These are phyloP conservation scores for Penicillium occitanis DNA, from an alignment of 2,329 filamentous ascomycete species.

Conservation along the genomic window DNA sequence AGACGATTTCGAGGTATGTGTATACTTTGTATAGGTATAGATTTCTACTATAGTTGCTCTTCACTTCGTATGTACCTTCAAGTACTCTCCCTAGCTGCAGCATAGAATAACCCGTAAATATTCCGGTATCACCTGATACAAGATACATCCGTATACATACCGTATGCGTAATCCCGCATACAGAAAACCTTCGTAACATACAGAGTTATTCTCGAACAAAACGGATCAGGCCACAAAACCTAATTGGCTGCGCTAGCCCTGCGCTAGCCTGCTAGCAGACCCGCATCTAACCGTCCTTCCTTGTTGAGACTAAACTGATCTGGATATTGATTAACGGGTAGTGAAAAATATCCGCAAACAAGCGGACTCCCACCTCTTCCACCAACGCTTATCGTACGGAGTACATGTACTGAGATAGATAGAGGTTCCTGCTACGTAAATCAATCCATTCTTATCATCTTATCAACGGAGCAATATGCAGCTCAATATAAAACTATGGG, in stretches of 20 bases:
- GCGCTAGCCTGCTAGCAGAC: not conserved
- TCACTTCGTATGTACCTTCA: not conserved
- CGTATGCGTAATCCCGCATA: not conserved
- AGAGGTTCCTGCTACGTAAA: conserved; percentile 5
- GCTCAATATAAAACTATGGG: conserved; percentile 1
- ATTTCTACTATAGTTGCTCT: not conserved
- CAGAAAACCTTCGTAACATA: not conserved
- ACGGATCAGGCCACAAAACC: not conserved
- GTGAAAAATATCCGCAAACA: conserved; percentile 6
- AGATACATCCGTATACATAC: not conserved
- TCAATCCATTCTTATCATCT: not conserved
- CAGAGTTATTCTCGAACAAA: conserved; percentile 2
- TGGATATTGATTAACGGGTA: not conserved
- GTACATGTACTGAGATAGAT: not conserved
- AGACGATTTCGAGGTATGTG: not conserved
- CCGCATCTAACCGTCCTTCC: conserved; percentile 8
- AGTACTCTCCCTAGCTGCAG: not conserved
- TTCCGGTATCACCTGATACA: not conserved
- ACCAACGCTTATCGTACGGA: not conserved
- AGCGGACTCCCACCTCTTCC: not conserved
- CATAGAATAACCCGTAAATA: not conserved
- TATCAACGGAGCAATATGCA: conserved; percentile 5
- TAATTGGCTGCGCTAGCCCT: not conserved
- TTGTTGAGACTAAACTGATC: not conserved
- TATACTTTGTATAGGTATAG: not conserved